Evolutionary conservation across 2,329 filamentous ascomycete genomes (phyloP), one percentile per base, ranked within the genome.

Genomic region (Ceratocystis smalleyi): DNA sequence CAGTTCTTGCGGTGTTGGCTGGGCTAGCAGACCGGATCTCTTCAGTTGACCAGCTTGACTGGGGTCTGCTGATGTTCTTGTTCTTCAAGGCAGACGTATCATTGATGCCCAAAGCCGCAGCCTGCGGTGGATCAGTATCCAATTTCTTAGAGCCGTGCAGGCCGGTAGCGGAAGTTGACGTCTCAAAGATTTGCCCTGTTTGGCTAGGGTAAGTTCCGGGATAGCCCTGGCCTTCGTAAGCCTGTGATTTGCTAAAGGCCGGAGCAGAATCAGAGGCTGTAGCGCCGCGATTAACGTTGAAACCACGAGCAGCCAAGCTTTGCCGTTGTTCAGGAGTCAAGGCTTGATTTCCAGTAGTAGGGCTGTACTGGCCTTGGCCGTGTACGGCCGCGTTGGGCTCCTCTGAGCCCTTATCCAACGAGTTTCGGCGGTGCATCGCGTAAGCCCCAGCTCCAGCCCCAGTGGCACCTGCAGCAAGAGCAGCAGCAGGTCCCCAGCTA

Each of bases 11-110:
- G 27, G 55, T 32, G 35, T 35, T 32, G 32, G 54, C 54, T 17
- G 54, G 54, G 30, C 59, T 62, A 22, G 55, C 47, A 22, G 62
- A 30, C 6, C 65, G 62, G 19, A 66, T 66, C 43, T 64, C 65
- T 27, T 66, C 65, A 24, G 65, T 66, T 6, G 65, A 66, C 65
- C 65, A 66, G 43, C 54, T 61, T 17, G 62, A 64, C 17, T 47
- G 49, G 22, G 62, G 43, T 12, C 65, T 43, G 22, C 59, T 43
- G 30, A 61, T 59, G 27, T 62, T 60, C 22, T 63, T 59, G 24
- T 61, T 64, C 12, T 43, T 62, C 55, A 60, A 7, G 15, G 40
- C 43, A 22, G 62, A 19, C 17, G 24, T 24, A 32, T 51, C 22
- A 6, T 7, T 35, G 40, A 27, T 24, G 6, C 27, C 43, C n/a